Evolutionary conservation across 495 filamentous ascomycete genomes (phyloP), one percentile per base, ranked within the genome.

Genomic region (Tuber aestivum): DNA sequence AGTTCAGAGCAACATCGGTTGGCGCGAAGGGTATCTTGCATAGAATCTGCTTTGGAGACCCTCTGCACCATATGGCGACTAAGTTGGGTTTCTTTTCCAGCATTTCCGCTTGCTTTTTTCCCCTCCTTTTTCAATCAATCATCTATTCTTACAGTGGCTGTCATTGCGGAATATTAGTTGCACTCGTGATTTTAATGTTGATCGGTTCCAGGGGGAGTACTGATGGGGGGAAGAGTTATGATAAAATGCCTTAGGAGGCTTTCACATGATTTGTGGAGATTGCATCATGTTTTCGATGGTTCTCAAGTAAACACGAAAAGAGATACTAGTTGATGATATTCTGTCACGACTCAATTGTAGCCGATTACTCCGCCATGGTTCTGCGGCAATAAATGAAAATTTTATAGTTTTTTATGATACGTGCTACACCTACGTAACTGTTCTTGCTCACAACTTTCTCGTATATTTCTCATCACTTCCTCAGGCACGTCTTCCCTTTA

Each of bases 401-500:
- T 65, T 27, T 4, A 35, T 65, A 8, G 5, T 18, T 16, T 65
- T 35, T 27, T 14, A 18, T 23, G 56, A 65, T 35, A 35, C 27
- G 27, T 65, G 27, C 20, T 65, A 65, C 35, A 65, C 35, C 18
- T 16, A 56, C 9, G 27, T 20, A 27, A 65, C 12, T 18, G 27
- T 14, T 32, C 27, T 35, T 8, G 32, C 32, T 20, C 12, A 20
- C 56, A 16, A 35, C 12, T 3, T 65, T 65, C 56, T 65, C 14
- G 27, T 65, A 35, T 27, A 35, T 18, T 12, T 18, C n/a, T 35
- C 20, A 35, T 35, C 56, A 35, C 14, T 65, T 65, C 56, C 27
- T 65, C 27, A 79, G 70, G 65, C 72, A 41, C 78, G 78, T 48
- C 72, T 81, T 42, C 80, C 80, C 71, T 79, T 81, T 4, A 77